Conservation (phyloP, 2,329 filamentous ascomycete genomes). For the Cordyceps farinosa region DNA sequence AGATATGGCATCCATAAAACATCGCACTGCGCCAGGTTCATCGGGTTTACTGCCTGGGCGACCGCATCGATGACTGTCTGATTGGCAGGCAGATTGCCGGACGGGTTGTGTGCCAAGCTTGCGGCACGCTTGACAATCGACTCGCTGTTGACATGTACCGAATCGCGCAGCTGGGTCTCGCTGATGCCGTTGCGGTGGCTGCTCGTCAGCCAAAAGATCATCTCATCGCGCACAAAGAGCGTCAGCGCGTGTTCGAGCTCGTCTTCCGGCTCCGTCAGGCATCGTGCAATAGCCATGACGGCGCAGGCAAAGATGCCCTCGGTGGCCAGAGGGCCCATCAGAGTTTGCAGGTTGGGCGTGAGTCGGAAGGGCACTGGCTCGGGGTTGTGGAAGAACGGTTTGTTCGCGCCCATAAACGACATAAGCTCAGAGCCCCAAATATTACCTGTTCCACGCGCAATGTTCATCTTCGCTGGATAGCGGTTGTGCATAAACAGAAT, state of each 20-base stretch:
- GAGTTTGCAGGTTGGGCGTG: constrained; percentile 89
- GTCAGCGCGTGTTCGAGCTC: constrained; percentile 94
- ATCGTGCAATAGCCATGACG: constrained; percentile 94
- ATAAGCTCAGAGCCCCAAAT: constrained; percentile 96
- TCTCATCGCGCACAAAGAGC: constrained; percentile 94
- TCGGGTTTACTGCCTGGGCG: constrained; percentile 86
- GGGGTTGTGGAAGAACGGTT: constrained; percentile 89
- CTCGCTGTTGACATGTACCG: constrained; percentile 82
- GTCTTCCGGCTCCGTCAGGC: constrained; percentile 80
- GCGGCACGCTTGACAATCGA: constrained; percentile 88
- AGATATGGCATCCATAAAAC: constrained; percentile 97
- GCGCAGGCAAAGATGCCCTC: constrained; percentile 95
- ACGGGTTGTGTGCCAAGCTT: constrained; percentile 73
- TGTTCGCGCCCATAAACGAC: constrained; percentile 77
- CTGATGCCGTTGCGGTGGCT: constrained; percentile 57
- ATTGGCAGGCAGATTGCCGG: constrained; percentile 83
- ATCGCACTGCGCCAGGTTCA: constrained; percentile 83
- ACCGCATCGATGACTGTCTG: constrained; percentile 96
- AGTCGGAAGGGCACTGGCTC: constrained; percentile 96
- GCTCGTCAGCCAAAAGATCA: constrained; percentile 93
- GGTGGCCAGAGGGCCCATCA: constrained; percentile 93
- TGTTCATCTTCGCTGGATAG: constrained; percentile 92
- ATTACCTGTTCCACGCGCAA: constrained; percentile 81
- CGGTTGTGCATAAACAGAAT: constrained; percentile 96
- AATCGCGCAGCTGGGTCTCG: constrained; percentile 69